Evolutionary conservation across 2,329 filamentous ascomycete genomes (phyloP).

Genomic region (Epichloe elymi): DNA sequence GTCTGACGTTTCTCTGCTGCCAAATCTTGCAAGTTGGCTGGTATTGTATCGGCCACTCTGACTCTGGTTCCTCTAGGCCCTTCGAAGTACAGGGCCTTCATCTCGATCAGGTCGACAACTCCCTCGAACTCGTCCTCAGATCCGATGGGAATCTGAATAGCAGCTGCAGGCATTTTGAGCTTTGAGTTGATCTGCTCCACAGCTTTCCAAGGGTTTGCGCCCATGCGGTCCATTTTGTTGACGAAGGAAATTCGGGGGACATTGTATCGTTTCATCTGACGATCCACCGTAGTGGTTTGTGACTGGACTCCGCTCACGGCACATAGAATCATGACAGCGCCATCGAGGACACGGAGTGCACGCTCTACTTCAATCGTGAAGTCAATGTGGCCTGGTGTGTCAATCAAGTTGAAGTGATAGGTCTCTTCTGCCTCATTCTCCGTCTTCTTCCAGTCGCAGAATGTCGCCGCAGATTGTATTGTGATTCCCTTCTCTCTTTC

Average conservation of each 20-base stretch:
- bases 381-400: slow-evolving; percentile 96
- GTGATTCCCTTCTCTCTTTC: slow-evolving; percentile 98
- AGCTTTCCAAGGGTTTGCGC: slow-evolving; percentile 93
- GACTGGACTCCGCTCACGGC: slow-evolving; percentile 94
- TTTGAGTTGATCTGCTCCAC: slow-evolving; percentile 97
- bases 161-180: slow-evolving; percentile 82
- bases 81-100: slow-evolving; percentile 89
- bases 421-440: slow-evolving; percentile 73
- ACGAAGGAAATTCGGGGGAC: slow-evolving; percentile 91
- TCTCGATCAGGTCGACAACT: slow-evolving; percentile 81
- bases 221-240: slow-evolving; percentile 99
- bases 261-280: slow-evolving; percentile 98
- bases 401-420: slow-evolving; percentile 97
- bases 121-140: slow-evolving; percentile 83
- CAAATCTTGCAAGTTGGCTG: slow-evolving; percentile 61
- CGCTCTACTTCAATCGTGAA: slow-evolving; percentile 98
- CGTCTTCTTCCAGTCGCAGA: slow-evolving; percentile 90
- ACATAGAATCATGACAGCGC: slow-evolving; percentile 96
- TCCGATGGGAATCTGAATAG: slow-evolving; percentile 89
- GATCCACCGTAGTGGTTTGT: slow-evolving; percentile 95
- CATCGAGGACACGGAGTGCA: slow-evolving; percentile 85
- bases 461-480: slow-evolving; percentile 95
- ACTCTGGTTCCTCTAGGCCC: slow-evolving; percentile 70
- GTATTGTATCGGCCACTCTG: slow-evolving; percentile 63
- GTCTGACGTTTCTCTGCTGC: slow-evolving; percentile 71